Evolutionary conservation across 495 filamentous ascomycete species (phyloP).

Genomic region (Mycothermus thermophilus): DNA sequence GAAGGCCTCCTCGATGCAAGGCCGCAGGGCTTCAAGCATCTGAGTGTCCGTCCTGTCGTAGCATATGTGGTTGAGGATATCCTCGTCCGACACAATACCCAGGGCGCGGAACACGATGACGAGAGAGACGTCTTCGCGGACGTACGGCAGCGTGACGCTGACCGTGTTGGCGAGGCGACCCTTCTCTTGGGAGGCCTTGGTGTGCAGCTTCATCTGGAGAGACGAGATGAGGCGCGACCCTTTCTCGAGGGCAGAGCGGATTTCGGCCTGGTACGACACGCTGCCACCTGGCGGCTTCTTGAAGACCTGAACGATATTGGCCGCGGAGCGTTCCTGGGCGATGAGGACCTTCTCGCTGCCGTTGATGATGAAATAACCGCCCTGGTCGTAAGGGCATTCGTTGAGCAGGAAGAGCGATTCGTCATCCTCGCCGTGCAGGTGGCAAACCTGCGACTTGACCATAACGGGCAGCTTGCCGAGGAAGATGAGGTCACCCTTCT

Average conservation of each 20-base stretch:
- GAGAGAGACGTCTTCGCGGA: constrained; percentile 85
- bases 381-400: constrained; percentile 95
- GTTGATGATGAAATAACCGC: constrained; percentile 98
- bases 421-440: constrained; percentile 65
- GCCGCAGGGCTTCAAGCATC: constrained; percentile 94
- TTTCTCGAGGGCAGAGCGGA: constrained; percentile 91
- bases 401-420: constrained; percentile 71
- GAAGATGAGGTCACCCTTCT: constrained; percentile 42
- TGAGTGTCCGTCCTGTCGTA: constrained; percentile 89
- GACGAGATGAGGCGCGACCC: constrained; percentile 86
- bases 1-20: constrained; percentile 91
- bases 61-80: constrained; percentile 94
- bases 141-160: constrained; percentile 77
- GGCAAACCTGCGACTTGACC: constrained; percentile 90
- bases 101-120: constrained; percentile 90
- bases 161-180: constrained; percentile 76
- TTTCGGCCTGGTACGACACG: constrained; percentile 86
- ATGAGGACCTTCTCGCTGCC: constrained; percentile 99
- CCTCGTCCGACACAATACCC: constrained; percentile 92
- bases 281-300: constrained; percentile 81
- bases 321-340: constrained; percentile 91
- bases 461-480: constrained; percentile 94
- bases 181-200: constrained; percentile 63
- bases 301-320: constrained; percentile 98
- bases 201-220: constrained; percentile 73